Percentiles rank a stretch among this genome's conserved stretches.
Evolutionary conservation across 257 asterid genomes (phyloP).

Genomic region (Solanum bulbocastanum): DNA sequence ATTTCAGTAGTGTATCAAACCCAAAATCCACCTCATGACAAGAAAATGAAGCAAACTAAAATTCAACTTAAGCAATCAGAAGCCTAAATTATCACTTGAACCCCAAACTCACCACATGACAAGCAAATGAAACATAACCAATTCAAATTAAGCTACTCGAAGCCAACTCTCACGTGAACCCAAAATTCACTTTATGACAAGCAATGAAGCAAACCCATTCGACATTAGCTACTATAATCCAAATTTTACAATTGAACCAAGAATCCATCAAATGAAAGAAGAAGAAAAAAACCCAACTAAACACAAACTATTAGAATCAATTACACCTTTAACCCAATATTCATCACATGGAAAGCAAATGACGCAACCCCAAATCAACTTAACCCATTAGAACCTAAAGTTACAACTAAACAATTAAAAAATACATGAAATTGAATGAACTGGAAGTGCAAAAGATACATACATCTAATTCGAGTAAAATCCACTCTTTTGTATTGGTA

Average conservation of each 20-base stretch:
- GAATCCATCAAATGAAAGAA: background rate
- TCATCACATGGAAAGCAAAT: background rate
- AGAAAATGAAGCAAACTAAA: background rate
- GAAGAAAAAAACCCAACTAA: background rate
- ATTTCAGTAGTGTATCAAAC: background rate
- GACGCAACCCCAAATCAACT: background rate
- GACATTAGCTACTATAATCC: background rate
- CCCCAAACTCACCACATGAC: background rate
- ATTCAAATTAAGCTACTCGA: background rate
- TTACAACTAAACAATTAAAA: background rate
- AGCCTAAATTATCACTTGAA: background rate
- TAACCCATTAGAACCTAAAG: background rate
- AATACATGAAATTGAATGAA: background rate
- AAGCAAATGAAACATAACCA: background rate
- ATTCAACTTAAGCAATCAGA: background rate
- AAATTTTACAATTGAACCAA: background rate
- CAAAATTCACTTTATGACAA: background rate
- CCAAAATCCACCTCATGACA: background rate
- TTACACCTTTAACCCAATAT: background rate
- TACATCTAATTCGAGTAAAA: conserved; percentile 94
- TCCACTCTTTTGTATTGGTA: conserved; percentile 96
- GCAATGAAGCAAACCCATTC: background rate
- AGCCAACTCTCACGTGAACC: background rate
- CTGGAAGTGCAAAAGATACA: conserved; percentile 3
- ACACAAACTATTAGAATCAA: background rate